These are phyloP conservation scores for Meira nashicola DNA, from an alignment of 1,284 basidiomycete species.

Conservation along the genomic window DNA sequence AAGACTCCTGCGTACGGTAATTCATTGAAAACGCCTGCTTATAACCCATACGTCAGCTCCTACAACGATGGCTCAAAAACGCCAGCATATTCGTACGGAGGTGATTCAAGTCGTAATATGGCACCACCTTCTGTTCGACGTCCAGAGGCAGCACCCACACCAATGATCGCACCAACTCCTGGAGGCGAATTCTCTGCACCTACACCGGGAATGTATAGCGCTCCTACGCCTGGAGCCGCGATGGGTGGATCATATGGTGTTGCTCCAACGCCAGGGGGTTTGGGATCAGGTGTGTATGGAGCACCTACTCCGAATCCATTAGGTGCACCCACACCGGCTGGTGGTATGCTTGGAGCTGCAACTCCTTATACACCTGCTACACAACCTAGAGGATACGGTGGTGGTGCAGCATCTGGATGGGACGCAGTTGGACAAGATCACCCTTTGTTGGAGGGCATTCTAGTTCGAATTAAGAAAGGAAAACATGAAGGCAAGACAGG, in stretches of 20 bases:
- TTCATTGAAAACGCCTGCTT: conserved; percentile 11
- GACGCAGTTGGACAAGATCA: neutral
- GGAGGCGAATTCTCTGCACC: conserved; percentile 4
- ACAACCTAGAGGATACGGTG: neutral
- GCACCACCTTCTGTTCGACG: conserved; percentile 6
- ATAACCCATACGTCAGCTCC: conserved; percentile 3
- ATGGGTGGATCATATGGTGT: conserved; percentile 10
- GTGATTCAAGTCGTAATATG: neutral
- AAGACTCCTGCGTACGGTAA: conserved; percentile 17
- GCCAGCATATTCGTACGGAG: conserved; percentile 8
- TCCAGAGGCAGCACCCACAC: conserved; percentile 11
- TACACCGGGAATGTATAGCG: conserved; percentile 1
- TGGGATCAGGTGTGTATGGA: neutral
- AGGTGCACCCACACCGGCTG: conserved; percentile 12
- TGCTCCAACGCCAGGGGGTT: neutral
- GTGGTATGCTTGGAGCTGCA: conserved; percentile 8
- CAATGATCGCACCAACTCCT: neutral
- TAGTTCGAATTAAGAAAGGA: neutral
- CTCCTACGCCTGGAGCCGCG: conserved; percentile 9
- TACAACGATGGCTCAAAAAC: conserved; percentile 11
- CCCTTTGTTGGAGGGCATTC: neutral
- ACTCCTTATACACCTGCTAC: neutral
- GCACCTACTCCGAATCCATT: conserved; percentile 9
- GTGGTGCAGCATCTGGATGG: neutral
- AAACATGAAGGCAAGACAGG: conserved; percentile 8